phyloP scores from a whole-genome alignment of 2,329 filamentous ascomycete species.

The Scedosporium aurantiacum region DNA sequence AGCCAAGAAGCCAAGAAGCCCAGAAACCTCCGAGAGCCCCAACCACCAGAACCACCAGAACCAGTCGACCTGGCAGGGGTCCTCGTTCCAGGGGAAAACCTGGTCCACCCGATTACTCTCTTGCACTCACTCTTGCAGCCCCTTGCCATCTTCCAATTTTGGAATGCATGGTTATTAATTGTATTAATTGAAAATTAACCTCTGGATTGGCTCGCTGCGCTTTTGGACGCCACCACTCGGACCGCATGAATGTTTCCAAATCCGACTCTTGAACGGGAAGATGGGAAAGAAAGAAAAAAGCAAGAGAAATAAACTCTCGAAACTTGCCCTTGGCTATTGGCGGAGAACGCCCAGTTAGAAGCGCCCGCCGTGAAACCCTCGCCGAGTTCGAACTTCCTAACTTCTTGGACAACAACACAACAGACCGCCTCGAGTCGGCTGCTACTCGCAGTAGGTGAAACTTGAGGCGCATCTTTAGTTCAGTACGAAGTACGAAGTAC shows the following conservation, averaged over 20 bases:
- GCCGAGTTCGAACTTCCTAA: not conserved
- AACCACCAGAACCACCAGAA: no score
- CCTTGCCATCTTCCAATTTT: not conserved
- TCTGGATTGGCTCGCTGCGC: not conserved
- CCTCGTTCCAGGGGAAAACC: not conserved
- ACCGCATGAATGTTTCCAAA: not conserved
- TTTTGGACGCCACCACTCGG: not conserved
- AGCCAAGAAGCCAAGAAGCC: no score
- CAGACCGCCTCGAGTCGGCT: not conserved
- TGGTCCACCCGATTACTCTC: not conserved
- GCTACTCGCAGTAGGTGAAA: not conserved
- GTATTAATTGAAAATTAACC: not conserved
- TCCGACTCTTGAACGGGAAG: not conserved
- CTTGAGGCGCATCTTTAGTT: not conserved
- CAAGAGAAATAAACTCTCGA: not conserved
- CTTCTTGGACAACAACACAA: not conserved
- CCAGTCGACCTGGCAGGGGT: no score
- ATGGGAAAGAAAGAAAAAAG: not conserved
- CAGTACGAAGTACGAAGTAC: no score
- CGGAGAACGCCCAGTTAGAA: not conserved
- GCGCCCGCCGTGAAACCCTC: not conserved
- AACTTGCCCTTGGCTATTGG: not conserved
- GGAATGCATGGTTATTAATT: conserved; percentile 1
- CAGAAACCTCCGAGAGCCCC: no score
- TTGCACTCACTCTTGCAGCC: not conserved